Evolutionary conservation across 148 eudicot species (phyloP), one percentile per base, ranked within the genome.

Genomic region (Amaranthus hypochondriacus): DNA sequence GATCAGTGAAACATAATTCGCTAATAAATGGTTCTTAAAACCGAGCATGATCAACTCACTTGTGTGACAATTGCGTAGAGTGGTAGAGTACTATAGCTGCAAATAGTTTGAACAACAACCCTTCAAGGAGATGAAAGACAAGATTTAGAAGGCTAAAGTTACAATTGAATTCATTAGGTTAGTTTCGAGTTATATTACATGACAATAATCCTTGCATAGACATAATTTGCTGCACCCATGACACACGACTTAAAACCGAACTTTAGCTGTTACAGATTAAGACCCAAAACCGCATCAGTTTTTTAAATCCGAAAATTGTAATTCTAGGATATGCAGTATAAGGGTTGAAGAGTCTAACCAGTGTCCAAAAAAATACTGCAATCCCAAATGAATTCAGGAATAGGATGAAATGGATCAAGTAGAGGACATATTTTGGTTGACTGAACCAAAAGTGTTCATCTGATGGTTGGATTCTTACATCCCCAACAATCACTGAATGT

Each of bases 21-120:
- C 4, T 3, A 43, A 11, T 4, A 12, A 65, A 46, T 5, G 9
- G 7, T 7, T 15, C 10, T 4, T 3, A 66, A 51, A 10, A 65
- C 5, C 5, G n/a, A 28, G 42, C 6, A 15, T 55, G 5, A 9
- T 50, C 4, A 2, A 64, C 28, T 71, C 74, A 88, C 92, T 86
- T 85, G 92, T 57, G 89, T 81, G 14, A 86, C 90, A 63, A 89
- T 80, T 52, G 92, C 88, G 71, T 89, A 89, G 21, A 89, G 88
- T 47, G 92, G 92, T 21, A 89, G 81, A 14, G 88, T 86, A 68
- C 92, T 89, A 62, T 83, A 89, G 76, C 90, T 89, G 82, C 87
- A 84, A 15, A 89, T 76, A 15, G 81, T 47, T 80, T 86, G 88
- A 62, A 84, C 77, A 46, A 76, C 51, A 48, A 86, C 83, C 85